These are phyloP conservation scores for Phellopilus nigrolimitatus DNA, from an alignment of 1,284 basidiomycete genomes.

Conservation along the genomic window DNA sequence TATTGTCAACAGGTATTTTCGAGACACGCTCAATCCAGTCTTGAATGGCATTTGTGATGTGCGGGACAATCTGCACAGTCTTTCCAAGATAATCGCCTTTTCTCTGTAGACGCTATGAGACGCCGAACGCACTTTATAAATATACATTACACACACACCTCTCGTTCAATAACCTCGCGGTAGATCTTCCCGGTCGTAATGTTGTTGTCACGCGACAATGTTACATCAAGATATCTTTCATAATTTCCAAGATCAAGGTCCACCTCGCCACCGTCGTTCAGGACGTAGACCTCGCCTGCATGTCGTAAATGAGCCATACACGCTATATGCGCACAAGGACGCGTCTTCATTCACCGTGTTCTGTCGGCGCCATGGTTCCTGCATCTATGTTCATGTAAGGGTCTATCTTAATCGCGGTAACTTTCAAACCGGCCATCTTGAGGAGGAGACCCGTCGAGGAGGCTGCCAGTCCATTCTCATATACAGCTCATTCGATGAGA, in stretches of 20 bases:
- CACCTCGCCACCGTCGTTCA: constrained; percentile 98
- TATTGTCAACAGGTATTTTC: constrained; percentile 91
- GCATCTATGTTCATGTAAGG: constrained; percentile 99
- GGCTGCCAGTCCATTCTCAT: constrained; percentile 44
- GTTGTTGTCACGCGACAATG: constrained; percentile 92
- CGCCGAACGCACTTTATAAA: background rate
- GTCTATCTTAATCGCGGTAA: constrained; percentile 99
- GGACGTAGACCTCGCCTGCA: constrained; percentile 93
- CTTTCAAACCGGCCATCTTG: constrained; percentile 93
- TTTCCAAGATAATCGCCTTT: constrained; percentile 97
- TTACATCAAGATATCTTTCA: constrained; percentile 95
- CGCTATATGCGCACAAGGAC: constrained; percentile 21
- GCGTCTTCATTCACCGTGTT: constrained; percentile 73
- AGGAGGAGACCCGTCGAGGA: constrained; percentile 95
- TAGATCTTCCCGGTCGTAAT: constrained; percentile 99
- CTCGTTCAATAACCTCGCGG: constrained; percentile 94
- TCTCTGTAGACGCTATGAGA: constrained; percentile 46
- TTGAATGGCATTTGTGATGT: constrained; percentile 96
- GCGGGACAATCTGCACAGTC: constrained; percentile 96
- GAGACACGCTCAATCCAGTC: constrained; percentile 98
- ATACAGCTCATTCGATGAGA: constrained; percentile 21
- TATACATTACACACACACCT: constrained; percentile 52
- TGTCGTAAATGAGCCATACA: constrained; percentile 23
- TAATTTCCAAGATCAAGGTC: constrained; percentile 99
- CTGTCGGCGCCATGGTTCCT: constrained; percentile 97